Evolutionary conservation across 1,139 yeast species (phyloP), one percentile per base, ranked within the genome.

Genomic region (Martiniozyma asiatica): DNA sequence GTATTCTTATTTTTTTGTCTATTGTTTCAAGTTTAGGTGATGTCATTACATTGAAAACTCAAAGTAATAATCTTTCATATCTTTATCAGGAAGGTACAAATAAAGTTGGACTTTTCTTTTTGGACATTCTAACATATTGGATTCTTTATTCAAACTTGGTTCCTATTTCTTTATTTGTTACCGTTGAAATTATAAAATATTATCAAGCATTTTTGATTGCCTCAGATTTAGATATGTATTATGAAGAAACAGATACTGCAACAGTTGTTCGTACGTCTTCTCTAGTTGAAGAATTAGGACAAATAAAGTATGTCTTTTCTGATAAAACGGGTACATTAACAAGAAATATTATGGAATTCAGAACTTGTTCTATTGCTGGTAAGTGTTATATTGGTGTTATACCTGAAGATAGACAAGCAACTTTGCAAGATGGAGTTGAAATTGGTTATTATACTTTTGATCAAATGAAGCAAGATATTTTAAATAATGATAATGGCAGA

Each of bases 241-340:
- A 81, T 45, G 87, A 73, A 41, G 79, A 70, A 36, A 69, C 85
- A 0, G 97, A 89, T 47, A 85, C 95, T 0, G 97, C 98, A 1
- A 80, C 96, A 0, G 87, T 87, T 7, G 95, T 92, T 19, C 65
- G 98, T 41, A 89, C 98, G 0, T 89, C 97, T 1, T 79, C 94
- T 13, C 63, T 89, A 43, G 98, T 89, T 8, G 99, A 89, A 55
- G 98, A 89, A 47, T 63, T 89, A 41, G 98, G 98, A 15, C 98
- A 89, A 54, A 85, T 89, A 44, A 93, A 87, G 50, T 87, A 85
- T 50, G 80, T 89, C 17, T 89, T 89, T 57, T 81, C 94, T 52
- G 98, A 89, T 53, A 89, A 89, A 52, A 89, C 98, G 0, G 98
- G 98, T 22, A 89, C 98, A 0, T 63, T 89, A 39, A 89, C 98